Conservation (phyloP, 495 filamentous ascomycete species). For the Eremomyces bilateralis region DNA sequence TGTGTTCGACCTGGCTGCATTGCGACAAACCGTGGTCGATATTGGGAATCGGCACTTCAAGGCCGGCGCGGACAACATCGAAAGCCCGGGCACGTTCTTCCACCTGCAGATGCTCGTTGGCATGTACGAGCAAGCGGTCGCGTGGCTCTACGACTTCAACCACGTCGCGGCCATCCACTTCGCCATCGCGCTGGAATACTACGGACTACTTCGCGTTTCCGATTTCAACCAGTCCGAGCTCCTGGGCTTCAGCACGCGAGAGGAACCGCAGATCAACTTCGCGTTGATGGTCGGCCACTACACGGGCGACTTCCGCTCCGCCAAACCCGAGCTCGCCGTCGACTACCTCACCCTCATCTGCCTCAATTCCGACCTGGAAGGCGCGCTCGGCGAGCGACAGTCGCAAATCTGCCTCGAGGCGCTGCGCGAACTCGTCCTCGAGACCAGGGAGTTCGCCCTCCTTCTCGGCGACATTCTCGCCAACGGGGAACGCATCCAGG, state of each 20-base stretch:
- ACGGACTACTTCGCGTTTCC: slow-evolving; percentile 71
- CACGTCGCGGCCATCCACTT: slow-evolving; percentile 91
- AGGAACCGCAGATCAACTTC: slow-evolving; percentile 81
- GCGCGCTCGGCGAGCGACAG: slow-evolving; percentile 52
- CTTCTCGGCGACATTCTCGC: slow-evolving; percentile 75
- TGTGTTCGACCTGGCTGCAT: slow-evolving; percentile 67
- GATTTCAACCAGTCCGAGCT: slow-evolving; percentile 52
- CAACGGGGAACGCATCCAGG: slow-evolving; percentile 62
- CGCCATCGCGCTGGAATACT: slow-evolving; percentile 71
- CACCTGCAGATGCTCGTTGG: slow-evolving; percentile 74
- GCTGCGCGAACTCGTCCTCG: slow-evolving; percentile 81
- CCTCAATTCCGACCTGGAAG: slow-evolving; percentile 67
- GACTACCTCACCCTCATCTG: slow-evolving; percentile 90
- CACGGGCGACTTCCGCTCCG: slow-evolving; percentile 82
- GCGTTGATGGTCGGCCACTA: slow-evolving; percentile 83
- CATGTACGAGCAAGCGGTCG: slow-evolving; percentile 86
- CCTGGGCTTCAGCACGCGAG: slow-evolving; percentile 42
- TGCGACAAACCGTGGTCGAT: slow-evolving; percentile 63
- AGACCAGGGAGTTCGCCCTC: slow-evolving; percentile 82
- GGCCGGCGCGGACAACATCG: slow-evolving; percentile 41
- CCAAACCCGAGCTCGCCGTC: slow-evolving; percentile 63
- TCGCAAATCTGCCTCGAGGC: slow-evolving; percentile 74
- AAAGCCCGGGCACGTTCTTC: slow-evolving; percentile 76
- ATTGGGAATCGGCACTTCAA: slow-evolving; percentile 79
- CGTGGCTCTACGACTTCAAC: slow-evolving; percentile 70